Evolutionary conservation across 495 filamentous ascomycete genomes (phyloP).

Genomic region (Hypoxylon subgilvum): DNA sequence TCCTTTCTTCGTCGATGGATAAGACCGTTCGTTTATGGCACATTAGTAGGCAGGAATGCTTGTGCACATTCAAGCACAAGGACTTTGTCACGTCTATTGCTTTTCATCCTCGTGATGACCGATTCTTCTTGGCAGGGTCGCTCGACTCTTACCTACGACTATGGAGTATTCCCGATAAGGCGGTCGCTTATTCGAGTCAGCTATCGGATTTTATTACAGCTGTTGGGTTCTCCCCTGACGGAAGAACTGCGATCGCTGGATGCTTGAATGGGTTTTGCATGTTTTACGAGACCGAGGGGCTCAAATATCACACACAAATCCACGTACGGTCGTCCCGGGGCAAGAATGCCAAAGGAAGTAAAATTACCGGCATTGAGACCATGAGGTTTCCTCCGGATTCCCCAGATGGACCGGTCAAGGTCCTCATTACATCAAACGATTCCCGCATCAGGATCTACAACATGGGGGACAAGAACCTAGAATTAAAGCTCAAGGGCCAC

Average conservation of each 20-base stretch:
- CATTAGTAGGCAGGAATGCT: constrained; percentile 79
- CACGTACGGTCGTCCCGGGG: constrained; percentile 89
- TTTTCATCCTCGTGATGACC: constrained; percentile 93
- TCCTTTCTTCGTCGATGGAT: constrained; percentile 97
- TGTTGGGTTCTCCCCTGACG: constrained; percentile 91
- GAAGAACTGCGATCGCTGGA: constrained; percentile 86
- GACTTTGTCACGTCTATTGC: constrained; percentile 95
- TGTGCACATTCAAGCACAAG: constrained; percentile 95
- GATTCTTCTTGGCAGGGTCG: constrained; percentile 94
- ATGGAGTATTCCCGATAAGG: constrained; percentile 98
- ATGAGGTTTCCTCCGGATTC: constrained; percentile 63
- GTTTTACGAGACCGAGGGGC: constrained; percentile 93
- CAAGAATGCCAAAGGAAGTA: constrained; percentile 93
- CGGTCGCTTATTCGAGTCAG: constrained; percentile 83
- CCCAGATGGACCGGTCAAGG: constrained; percentile 73
- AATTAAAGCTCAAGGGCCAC: constrained; percentile 91
- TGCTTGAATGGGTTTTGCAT: constrained; percentile 83
- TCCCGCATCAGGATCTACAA: constrained; percentile 92
- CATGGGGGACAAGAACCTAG: constrained; percentile 78
- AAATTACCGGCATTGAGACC: constrained; percentile 93
- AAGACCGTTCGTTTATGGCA: constrained; percentile 98
- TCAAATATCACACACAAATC: constrained; percentile 82
- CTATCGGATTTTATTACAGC: constrained; percentile 90
- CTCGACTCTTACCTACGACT: constrained; percentile 89
- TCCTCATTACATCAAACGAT: constrained; percentile 94